A percentile compares a stretch with the other conserved stretches of the same genome.
Conservation (phyloP, 768 basidiomycete genomes). For the Phanerodontia chrysosporium region DNA sequence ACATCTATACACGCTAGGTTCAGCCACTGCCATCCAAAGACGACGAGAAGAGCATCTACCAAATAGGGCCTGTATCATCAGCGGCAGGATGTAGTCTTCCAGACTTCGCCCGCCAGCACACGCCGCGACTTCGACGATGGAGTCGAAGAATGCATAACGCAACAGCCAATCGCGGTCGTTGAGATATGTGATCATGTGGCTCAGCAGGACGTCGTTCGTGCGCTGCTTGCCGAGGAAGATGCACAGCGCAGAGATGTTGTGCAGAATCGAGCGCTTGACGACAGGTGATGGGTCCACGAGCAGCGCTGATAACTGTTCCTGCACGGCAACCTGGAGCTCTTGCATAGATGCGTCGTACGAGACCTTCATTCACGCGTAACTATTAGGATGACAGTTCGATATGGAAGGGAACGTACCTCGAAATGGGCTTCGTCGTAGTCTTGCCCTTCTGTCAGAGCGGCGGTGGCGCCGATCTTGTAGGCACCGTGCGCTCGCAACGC, state of each 20-base stretch:
- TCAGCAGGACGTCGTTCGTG: conserved; percentile 92
- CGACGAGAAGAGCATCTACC: conserved; percentile 40
- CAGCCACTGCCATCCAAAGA: not conserved
- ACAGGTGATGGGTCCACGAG: conserved; percentile 86
- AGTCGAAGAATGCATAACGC: conserved; percentile 90
- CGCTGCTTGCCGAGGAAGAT: conserved; percentile 90
- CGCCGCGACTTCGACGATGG: conserved; percentile 91
- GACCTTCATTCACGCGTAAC: conserved; percentile 44
- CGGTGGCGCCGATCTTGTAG: conserved; percentile 48
- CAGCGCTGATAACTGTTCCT: conserved; percentile 82
- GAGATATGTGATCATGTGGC: conserved; percentile 79
- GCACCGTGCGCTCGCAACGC: conserved; percentile 81
- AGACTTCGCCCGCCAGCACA: conserved; percentile 88
- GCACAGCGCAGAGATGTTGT: conserved; percentile 84
- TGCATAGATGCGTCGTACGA: conserved; percentile 86
- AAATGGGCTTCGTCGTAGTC: conserved; percentile 78
- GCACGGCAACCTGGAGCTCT: conserved; percentile 80
- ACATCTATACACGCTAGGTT: conserved; percentile 54
- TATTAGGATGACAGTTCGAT: not conserved
- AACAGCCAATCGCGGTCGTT: conserved; percentile 93
- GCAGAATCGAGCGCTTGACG: conserved; percentile 87
- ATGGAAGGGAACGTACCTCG: conserved; percentile 48
- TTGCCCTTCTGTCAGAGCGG: conserved; percentile 39
- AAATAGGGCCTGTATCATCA: conserved; percentile 93
- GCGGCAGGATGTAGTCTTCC: conserved; percentile 94